Evolutionary conservation across 23 red algal species (phyloP).

Genomic region (Gracilaria gracilis): DNA sequence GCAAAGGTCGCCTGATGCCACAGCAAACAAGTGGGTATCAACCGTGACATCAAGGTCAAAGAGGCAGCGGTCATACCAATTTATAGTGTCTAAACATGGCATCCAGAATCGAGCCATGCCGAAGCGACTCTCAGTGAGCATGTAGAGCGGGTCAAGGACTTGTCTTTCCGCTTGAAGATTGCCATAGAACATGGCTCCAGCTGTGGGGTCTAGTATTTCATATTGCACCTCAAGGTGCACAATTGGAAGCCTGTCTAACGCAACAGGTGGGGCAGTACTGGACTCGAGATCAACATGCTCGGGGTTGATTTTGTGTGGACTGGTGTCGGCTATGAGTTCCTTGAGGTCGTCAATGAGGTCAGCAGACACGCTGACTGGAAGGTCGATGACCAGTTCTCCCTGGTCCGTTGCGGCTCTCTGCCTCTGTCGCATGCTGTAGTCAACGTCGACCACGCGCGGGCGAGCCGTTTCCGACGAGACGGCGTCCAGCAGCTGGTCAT

Average conservation of each 20-base stretch:
- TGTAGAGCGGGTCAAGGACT: slow-evolving; percentile 60
- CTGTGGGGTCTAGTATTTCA: slow-evolving; percentile 41
- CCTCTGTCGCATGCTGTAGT: slow-evolving; percentile 13
- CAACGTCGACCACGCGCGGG: slow-evolving; percentile 35
- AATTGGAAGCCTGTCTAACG: slow-evolving; percentile 51
- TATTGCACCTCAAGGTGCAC: slow-evolving; percentile 43
- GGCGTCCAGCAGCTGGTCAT: slow-evolving; percentile 46
- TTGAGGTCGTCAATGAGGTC: slow-evolving; percentile 65
- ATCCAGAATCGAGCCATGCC: slow-evolving; percentile 79
- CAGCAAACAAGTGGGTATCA: slow-evolving; percentile 48
- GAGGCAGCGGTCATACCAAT: slow-evolving; percentile 77
- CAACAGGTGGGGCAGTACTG: slow-evolving; percentile 5
- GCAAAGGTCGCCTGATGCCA: slow-evolving; percentile 60
- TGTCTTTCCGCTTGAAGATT: slow-evolving; percentile 24
- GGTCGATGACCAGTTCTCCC: slow-evolving; percentile 50
- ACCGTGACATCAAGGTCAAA: slow-evolving; percentile 67
- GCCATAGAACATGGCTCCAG: slow-evolving; percentile 57
- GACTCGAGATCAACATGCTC: slow-evolving; percentile 5
- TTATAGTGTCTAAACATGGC: slow-evolving; percentile 69
- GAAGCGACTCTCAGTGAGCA: slow-evolving; percentile 68
- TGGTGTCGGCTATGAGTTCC: not conserved
- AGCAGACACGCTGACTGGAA: slow-evolving; percentile 44
- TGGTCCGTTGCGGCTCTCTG: slow-evolving; percentile 21
- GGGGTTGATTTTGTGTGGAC: slow-evolving; percentile 10
- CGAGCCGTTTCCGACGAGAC: slow-evolving; percentile 29